A percentile compares a stretch with the other conserved stretches of the same genome.
Conservation (phyloP, 2,329 filamentous ascomycete genomes). For the Aureobasidium sp. region DNA sequence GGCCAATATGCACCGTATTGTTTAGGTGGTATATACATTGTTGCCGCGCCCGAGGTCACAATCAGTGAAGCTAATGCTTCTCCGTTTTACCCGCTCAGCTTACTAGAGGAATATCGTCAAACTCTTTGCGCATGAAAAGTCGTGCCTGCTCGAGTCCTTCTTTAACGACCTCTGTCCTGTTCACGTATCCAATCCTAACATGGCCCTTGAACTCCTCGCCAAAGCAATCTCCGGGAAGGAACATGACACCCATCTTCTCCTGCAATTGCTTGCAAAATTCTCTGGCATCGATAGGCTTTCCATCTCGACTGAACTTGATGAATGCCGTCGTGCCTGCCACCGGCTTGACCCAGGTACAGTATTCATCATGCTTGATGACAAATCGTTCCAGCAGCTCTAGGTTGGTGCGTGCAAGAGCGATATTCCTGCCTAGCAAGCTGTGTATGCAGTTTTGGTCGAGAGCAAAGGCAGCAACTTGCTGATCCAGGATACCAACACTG, state of each 20-base stretch:
- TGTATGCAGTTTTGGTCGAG: slow-evolving; percentile 58
- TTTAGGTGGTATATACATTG: not conserved
- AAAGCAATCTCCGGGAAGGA: slow-evolving; percentile 67
- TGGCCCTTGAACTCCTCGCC: slow-evolving; percentile 66
- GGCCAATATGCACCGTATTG: not conserved
- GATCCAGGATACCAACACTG: slow-evolving; percentile 74
- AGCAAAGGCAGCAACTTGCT: slow-evolving; percentile 68
- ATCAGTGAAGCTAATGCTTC: not conserved
- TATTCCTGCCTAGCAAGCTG: slow-evolving; percentile 54
- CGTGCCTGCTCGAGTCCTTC: slow-evolving; percentile 52
- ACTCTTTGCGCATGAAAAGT: slow-evolving; percentile 48
- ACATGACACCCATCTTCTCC: slow-evolving; percentile 61
- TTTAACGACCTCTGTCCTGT: slow-evolving; percentile 59
- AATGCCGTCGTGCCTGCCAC: slow-evolving; percentile 74
- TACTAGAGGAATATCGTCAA: slow-evolving; percentile 41
- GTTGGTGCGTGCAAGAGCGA: slow-evolving; percentile 60
- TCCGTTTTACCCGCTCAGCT: not conserved
- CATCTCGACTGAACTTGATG: slow-evolving; percentile 56
- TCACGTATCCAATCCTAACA: slow-evolving; percentile 70
- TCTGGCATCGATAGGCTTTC: slow-evolving; percentile 60
- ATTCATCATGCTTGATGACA: slow-evolving; percentile 53
- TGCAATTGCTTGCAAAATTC: slow-evolving; percentile 62
- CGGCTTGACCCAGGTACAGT: slow-evolving; percentile 64
- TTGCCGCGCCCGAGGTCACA: not conserved
- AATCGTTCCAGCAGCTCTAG: slow-evolving; percentile 58